phyloP scores from a whole-genome alignment of 345 rosid genomes.

The Gynandropsis gynandra region DNA sequence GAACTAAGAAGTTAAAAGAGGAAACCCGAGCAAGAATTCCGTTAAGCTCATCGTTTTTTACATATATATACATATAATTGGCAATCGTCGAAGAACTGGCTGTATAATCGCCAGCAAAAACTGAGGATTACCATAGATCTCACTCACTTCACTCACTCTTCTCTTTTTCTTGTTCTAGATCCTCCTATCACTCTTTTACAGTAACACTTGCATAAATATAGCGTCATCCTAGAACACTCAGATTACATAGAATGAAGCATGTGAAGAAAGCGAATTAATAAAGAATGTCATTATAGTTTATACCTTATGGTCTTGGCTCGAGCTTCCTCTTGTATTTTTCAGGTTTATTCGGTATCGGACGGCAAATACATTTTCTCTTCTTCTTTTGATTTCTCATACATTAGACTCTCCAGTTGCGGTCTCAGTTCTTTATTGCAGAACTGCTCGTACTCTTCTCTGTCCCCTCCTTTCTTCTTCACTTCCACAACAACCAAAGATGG shows the following conservation, averaged over 20 bases:
- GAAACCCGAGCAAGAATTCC: slow-evolving; percentile 14
- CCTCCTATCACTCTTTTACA: slow-evolving; percentile 23
- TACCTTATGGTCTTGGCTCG: slow-evolving; percentile 23
- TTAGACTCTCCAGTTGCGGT: slow-evolving; percentile 65
- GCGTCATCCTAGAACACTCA: too few species aligned
- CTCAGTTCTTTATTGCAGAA: slow-evolving; percentile 61
- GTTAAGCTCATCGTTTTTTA: slow-evolving; percentile 17
- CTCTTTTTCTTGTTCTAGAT: too few species aligned
- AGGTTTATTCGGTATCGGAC: slow-evolving; percentile 45
- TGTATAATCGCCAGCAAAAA: slow-evolving; percentile 20
- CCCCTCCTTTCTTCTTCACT: slow-evolving; percentile 85
- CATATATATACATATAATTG: slow-evolving; percentile 8
- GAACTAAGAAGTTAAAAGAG: slow-evolving; percentile 10
- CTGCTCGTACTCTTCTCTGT: slow-evolving; percentile 71
- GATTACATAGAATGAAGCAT: not conserved
- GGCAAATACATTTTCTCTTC: slow-evolving; percentile 48
- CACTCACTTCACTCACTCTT: slow-evolving; percentile 15
- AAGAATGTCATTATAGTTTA: slow-evolving; percentile 15
- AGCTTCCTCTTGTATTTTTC: slow-evolving; percentile 18
- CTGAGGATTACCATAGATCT: slow-evolving; percentile 16
- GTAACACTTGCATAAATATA: slow-evolving; percentile 7
- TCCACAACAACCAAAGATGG: slow-evolving; percentile 66
- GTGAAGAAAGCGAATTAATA: slow-evolving; percentile 8
- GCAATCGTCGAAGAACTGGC: slow-evolving; percentile 20
- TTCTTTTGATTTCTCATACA: slow-evolving; percentile 35